Evolutionary conservation across 2,329 filamentous ascomycete species (phyloP).

Genomic region (Macrophomina tecta): DNA sequence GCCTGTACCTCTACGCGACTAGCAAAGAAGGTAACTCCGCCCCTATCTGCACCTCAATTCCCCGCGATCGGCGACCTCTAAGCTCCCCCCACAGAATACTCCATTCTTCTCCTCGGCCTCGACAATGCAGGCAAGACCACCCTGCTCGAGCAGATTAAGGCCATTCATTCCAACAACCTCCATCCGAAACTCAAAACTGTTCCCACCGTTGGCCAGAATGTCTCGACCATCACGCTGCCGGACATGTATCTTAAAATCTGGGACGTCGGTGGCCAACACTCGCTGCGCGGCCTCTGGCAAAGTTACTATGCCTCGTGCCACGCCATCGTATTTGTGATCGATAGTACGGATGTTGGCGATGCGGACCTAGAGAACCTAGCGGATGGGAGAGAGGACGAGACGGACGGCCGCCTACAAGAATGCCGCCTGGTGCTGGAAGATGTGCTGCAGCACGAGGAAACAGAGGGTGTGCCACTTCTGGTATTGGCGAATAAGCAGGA

Average conservation of each 20-base stretch:
- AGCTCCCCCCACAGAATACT: conserved; percentile 72
- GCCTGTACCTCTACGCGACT: conserved; percentile 91
- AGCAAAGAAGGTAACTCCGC: conserved; percentile 78
- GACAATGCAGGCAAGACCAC: conserved; percentile 99
- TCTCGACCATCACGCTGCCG: conserved; percentile 85
- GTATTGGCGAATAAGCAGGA: conserved; percentile 98
- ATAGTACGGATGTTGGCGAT: conserved; percentile 91
- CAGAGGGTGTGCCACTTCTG: conserved; percentile 87
- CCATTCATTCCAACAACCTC: conserved; percentile 75
- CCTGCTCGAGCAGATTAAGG: conserved; percentile 94
- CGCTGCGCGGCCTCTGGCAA: conserved; percentile 89
- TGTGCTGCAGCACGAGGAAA: conserved; percentile 84
- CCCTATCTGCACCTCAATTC: conserved; percentile 23
- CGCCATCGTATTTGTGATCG: conserved; percentile 97
- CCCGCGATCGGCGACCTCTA: conserved; percentile 6
- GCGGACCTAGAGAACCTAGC: conserved; percentile 66
- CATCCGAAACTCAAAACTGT: conserved; percentile 81
- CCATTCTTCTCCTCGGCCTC: conserved; percentile 92
- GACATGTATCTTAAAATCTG: conserved; percentile 98
- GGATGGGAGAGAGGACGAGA: conserved; percentile 31
- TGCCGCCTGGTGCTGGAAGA: conserved; percentile 88
- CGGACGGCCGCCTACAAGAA: conserved; percentile 74
- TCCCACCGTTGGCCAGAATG: conserved; percentile 96
- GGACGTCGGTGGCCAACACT: conserved; percentile 95
- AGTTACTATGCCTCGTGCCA: conserved; percentile 94